A percentile compares a stretch with the other conserved stretches of the same genome.
Conservation (phyloP, 352 stramenopile species). For the Phytophthora syringae region DNA sequence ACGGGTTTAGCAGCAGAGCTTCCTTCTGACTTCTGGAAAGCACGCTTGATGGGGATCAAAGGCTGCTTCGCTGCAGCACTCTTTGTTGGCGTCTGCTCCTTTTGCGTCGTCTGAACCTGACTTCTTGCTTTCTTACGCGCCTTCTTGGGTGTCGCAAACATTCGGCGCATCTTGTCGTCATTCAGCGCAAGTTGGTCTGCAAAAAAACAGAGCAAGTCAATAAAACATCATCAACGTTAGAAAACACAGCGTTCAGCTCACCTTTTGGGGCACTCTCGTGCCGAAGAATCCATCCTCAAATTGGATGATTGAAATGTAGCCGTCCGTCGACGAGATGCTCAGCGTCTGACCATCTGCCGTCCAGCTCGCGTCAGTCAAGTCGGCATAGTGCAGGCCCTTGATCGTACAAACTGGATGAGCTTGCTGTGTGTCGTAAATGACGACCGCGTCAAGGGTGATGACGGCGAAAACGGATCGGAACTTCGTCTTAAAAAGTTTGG, state of each 20-base stretch:
- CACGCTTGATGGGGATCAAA: constrained; percentile 24
- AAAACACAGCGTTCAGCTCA: constrained; percentile 4
- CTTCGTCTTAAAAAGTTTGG: constrained; percentile 82
- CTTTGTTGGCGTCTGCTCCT: constrained; percentile 31
- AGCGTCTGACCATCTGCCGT: constrained; percentile 91
- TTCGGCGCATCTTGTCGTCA: constrained; percentile 53
- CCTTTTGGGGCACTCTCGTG: constrained; percentile 33
- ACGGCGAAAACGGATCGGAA: constrained; percentile 94
- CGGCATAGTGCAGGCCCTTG: constrained; percentile 94
- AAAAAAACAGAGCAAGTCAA: constrained; percentile 4
- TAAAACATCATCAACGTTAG: neutral
- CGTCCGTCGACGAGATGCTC: constrained; percentile 95
- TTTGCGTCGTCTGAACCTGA: constrained; percentile 17
- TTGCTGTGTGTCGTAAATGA: constrained; percentile 96
- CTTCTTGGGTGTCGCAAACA: constrained; percentile 72
- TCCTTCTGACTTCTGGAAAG: constrained; percentile 32
- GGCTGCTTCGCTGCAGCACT: constrained; percentile 21
- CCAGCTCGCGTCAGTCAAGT: constrained; percentile 95
- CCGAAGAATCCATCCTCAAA: constrained; percentile 92
- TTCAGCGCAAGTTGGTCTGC: constrained; percentile 55
- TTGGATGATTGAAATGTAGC: constrained; percentile 94
- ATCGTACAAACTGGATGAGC: constrained; percentile 88
- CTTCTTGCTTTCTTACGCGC: constrained; percentile 62
- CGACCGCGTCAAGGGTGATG: constrained; percentile 92
- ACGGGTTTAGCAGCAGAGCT: constrained; percentile 30